phyloP scores from a whole-genome alignment of 2,329 filamentous ascomycete species.

The Claviceps sp. region DNA sequence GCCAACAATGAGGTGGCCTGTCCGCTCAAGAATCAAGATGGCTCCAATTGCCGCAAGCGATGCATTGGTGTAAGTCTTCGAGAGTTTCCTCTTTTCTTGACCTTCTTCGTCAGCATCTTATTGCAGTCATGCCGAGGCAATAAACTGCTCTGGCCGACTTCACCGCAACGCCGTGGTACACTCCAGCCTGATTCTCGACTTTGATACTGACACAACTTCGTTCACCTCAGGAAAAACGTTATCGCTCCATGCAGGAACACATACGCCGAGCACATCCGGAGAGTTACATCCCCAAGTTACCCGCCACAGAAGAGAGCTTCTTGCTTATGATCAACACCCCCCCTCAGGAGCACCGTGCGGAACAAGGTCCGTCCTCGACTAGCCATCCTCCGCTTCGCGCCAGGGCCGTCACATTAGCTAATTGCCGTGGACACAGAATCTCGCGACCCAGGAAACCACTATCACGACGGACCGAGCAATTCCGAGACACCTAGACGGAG shows the following conservation, averaged over 20 bases:
- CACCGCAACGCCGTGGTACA: neutral
- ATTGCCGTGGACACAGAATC: constrained; percentile 26
- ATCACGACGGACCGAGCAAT: constrained; percentile 51
- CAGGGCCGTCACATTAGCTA: neutral
- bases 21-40: constrained; percentile 89
- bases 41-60: constrained; percentile 91
- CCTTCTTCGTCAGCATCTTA: neutral
- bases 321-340: constrained; percentile 88
- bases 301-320: constrained; percentile 96
- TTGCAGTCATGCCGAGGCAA: neutral
- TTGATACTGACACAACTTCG: neutral
- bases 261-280: constrained; percentile 94
- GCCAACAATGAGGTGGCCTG: constrained; percentile 94
- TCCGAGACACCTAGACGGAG: constrained; percentile 55
- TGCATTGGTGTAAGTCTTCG: constrained; percentile 80
- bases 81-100: neutral
- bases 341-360: constrained; percentile 51
- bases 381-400: constrained; percentile 18
- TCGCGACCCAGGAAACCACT: constrained; percentile 36
- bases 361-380: constrained; percentile 19
- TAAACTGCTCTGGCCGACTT: neutral
- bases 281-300: constrained; percentile 94
- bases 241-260: constrained; percentile 98
- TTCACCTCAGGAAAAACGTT: constrained; percentile 65
- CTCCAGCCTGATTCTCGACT: neutral